phyloP scores from a whole-genome alignment of 768 basidiomycete species.

The Boletus rufocinnamomeus region DNA sequence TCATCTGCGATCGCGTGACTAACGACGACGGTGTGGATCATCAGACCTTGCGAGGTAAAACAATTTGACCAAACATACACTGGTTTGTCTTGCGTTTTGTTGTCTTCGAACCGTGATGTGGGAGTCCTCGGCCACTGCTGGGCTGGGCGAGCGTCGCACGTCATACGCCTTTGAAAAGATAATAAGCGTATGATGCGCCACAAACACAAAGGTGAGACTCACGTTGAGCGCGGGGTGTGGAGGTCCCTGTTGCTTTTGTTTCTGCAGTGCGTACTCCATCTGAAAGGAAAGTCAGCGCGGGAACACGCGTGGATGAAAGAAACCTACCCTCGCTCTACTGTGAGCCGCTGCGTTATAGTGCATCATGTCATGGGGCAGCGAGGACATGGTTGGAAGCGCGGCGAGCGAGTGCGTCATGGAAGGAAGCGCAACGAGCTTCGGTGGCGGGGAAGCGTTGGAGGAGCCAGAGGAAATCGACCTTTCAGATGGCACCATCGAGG shows the following conservation, averaged over 20 bases:
- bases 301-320: neutral
- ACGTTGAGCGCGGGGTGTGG: conserved; percentile 29
- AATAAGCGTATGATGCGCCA: conserved; percentile 6
- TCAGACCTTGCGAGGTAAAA: conserved; percentile 12
- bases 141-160: conserved; percentile 34
- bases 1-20: conserved; percentile 37
- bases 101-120: conserved; percentile 38
- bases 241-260: conserved; percentile 33
- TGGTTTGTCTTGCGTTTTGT: conserved; percentile 24
- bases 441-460: conserved; percentile 33
- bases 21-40: conserved; percentile 11
- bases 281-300: conserved; percentile 16
- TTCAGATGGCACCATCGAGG: conserved; percentile 37
- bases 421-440: conserved; percentile 32
- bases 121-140: conserved; percentile 32
- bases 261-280: conserved; percentile 37
- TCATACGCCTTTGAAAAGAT: conserved; percentile 28
- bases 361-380: conserved; percentile 34
- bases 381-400: conserved; percentile 33
- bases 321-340: conserved; percentile 33
- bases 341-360: conserved; percentile 33
- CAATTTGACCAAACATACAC: conserved; percentile 15
- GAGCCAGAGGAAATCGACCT: conserved; percentile 36
- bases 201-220: conserved; percentile 6
- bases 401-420: conserved; percentile 38